Percentiles rank a stretch among this genome's conserved stretches.
These are phyloP conservation scores for Cymbidium sinense DNA, from an alignment of 106 monocot genomes.

Conservation along the genomic window DNA sequence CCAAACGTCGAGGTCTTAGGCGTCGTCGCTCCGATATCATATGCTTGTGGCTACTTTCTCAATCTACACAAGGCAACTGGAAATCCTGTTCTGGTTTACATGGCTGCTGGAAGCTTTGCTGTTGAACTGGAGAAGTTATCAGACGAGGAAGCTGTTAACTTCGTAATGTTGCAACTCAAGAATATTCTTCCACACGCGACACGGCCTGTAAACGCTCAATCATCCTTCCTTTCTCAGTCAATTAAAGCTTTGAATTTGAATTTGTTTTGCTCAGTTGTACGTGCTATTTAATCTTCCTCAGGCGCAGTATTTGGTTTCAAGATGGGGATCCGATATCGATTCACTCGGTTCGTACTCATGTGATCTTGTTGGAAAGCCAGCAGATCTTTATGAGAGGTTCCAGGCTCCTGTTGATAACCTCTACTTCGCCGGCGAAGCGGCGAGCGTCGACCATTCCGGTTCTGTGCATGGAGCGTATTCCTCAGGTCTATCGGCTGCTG, in stretches of 20 bases:
- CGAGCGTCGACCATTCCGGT: slow-evolving; percentile 84
- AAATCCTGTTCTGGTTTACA: slow-evolving; percentile 77
- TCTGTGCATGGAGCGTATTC: slow-evolving; percentile 92
- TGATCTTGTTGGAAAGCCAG: slow-evolving; percentile 79
- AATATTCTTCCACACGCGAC: slow-evolving; percentile 78
- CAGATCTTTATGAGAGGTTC: slow-evolving; percentile 76
- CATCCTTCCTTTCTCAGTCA: background rate
- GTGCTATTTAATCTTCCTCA: slow-evolving; percentile 4
- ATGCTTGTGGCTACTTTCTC: slow-evolving; percentile 91
- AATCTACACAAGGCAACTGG: slow-evolving; percentile 97
- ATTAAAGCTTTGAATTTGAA: background rate
- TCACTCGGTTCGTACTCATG: slow-evolving; percentile 81
- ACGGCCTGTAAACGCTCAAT: slow-evolving; percentile 47
- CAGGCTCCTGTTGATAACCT: slow-evolving; percentile 78
- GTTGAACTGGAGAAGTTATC: slow-evolving; percentile 75
- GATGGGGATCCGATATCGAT: slow-evolving; percentile 84
- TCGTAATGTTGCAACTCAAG: slow-evolving; percentile 71
- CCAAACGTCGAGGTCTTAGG: slow-evolving; percentile 96
- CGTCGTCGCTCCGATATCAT: slow-evolving; percentile 60
- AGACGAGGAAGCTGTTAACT: slow-evolving; percentile 60
- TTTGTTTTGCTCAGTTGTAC: background rate
- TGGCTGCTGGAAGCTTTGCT: slow-evolving; percentile 92
- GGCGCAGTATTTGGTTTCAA: slow-evolving; percentile 69
- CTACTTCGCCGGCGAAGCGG: slow-evolving; percentile 91
- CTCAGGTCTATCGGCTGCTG: slow-evolving; percentile 74